A percentile compares a stretch with the other conserved stretches of the same genome.
These are phyloP conservation scores for Ophiosphaerella herpotricha DNA, from an alignment of 2,329 filamentous ascomycete species.

Conservation along the genomic window DNA sequence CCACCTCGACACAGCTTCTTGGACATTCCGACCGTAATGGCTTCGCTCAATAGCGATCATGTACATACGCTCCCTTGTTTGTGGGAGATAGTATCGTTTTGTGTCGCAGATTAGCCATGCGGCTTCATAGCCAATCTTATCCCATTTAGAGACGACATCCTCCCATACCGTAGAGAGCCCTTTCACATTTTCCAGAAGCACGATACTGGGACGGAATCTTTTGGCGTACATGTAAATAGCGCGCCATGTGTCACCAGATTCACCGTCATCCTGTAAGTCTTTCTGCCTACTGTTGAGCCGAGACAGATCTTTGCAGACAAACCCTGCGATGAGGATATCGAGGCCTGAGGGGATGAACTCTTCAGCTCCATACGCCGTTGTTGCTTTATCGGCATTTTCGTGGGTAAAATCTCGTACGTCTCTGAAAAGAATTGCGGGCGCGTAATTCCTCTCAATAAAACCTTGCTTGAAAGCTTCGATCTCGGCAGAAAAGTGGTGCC, in stretches of 20 bases:
- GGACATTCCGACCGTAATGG: conserved; percentile 16
- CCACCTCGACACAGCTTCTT: conserved; percentile 47
- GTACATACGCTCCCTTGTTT: conserved; percentile 59
- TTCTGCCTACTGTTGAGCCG: conserved; percentile 63
- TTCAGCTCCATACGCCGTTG: conserved; percentile 68
- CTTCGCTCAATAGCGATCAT: conserved; percentile 51
- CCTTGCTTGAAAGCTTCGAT: conserved; percentile 54
- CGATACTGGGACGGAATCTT: conserved; percentile 62
- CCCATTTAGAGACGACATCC: conserved; percentile 52
- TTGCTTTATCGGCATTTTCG: conserved; percentile 55
- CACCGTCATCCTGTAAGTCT: conserved; percentile 59
- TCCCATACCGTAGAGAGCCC: conserved; percentile 60
- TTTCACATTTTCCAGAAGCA: conserved; percentile 74
- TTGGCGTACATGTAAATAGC: conserved; percentile 64
- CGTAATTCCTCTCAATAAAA: conserved; percentile 55
- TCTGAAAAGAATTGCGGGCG: conserved; percentile 48
- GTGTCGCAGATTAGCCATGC: conserved; percentile 62
- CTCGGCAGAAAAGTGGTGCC: conserved; percentile 53
- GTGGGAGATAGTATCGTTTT: conserved; percentile 74
- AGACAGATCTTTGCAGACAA: conserved; percentile 78
- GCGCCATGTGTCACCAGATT: conserved; percentile 69
- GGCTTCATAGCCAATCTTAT: conserved; percentile 61
- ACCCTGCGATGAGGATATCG: conserved; percentile 73
- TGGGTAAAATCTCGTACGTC: conserved; percentile 53
- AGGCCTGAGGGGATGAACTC: conserved; percentile 60